phyloP scores from a whole-genome alignment of 805 yeast genomes.

The Ogataea parapolymorpha region DNA sequence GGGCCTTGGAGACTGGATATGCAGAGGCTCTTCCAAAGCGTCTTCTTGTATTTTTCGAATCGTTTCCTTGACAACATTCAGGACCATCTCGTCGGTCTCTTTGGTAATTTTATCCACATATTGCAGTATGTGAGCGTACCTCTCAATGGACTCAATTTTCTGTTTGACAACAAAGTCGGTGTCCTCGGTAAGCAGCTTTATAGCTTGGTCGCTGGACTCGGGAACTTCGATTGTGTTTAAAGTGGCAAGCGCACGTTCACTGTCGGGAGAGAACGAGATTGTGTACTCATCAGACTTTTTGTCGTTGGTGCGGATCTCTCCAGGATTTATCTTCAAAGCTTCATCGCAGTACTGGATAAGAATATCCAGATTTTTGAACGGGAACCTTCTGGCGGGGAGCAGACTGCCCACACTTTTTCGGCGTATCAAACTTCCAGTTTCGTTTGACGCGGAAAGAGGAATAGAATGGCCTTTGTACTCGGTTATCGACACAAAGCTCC shows the following conservation, averaged over 20 bases:
- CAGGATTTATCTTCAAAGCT: slow-evolving; percentile 69
- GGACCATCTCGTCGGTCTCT: slow-evolving; percentile 71
- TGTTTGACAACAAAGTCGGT: slow-evolving; percentile 57
- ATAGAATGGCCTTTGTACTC: slow-evolving; percentile 62
- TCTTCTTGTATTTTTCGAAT: slow-evolving; percentile 49
- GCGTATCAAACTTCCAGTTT: slow-evolving; percentile 23
- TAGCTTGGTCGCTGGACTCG: slow-evolving; percentile 61
- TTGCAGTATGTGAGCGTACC: slow-evolving; percentile 70
- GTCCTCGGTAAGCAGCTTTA: slow-evolving; percentile 60
- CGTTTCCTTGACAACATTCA: slow-evolving; percentile 60
- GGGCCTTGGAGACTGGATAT: slow-evolving; percentile 22
- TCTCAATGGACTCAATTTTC: slow-evolving; percentile 65
- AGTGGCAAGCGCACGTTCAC: slow-evolving; percentile 51
- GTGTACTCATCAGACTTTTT: slow-evolving; percentile 24
- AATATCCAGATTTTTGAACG: slow-evolving; percentile 56
- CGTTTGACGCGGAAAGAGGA: slow-evolving; percentile 26
- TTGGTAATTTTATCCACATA: slow-evolving; percentile 73
- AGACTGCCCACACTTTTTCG: slow-evolving; percentile 43
- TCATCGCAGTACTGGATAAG: slow-evolving; percentile 67
- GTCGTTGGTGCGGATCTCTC: slow-evolving; percentile 43
- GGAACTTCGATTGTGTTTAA: slow-evolving; percentile 41
- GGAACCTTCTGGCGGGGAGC: slow-evolving; percentile 46
- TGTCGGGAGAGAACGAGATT: slow-evolving; percentile 54
- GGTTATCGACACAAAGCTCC: slow-evolving; percentile 21
- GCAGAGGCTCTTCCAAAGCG: slow-evolving; percentile 15